Base-by-base conservation (phyloP, 257 asterid genomes). In the Cynanchum wilfordii region DNA sequence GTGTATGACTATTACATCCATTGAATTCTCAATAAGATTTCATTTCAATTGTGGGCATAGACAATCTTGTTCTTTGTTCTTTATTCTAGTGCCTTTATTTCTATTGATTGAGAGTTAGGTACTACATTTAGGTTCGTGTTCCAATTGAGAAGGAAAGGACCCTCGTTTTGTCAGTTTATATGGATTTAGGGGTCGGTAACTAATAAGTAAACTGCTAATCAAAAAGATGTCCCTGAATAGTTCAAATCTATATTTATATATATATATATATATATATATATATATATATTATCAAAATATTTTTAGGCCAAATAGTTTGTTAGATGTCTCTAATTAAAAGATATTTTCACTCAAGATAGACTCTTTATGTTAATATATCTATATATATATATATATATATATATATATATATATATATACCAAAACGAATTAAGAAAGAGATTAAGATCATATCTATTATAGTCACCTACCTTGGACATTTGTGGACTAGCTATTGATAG, bases 401-500 rank as follows among this genome's bases (percentile, higher is more conserved):
- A 30, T 30, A 33, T 33, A 33, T 33, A 3, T 33, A 33, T 33
- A 4, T 33, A 42, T 42, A 42, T 42, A 7, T 42, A 42, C 47
- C 10, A 50, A 50, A 50, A 0, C 1, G 5, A 50, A 13, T 2
- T 2, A 16, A 50, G 7, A 5, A 2, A 13, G 55, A 50, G 20
- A 50, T 50, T 50, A 50, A 42, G 47, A 42, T 42, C 47, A 42
- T 0, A 42, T 42, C 47, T 42, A 42, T 42, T 42, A 7, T 42
- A 10, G 47, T 7, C 11, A 42, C 47, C 47, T 42, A 10, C 47
- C 11, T 42, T 7, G 11, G 47, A 42, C 47, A 42, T 42, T 42
- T 42, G 38, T 33, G 36, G 66, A n/a, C 11, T 52, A 52, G 50
- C 69, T 72, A 57, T 72, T 59, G 45, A 15, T 72, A 59, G 76